Conservation (phyloP, 192 early-diverging fungal species). For the Podila epigama region DNA sequence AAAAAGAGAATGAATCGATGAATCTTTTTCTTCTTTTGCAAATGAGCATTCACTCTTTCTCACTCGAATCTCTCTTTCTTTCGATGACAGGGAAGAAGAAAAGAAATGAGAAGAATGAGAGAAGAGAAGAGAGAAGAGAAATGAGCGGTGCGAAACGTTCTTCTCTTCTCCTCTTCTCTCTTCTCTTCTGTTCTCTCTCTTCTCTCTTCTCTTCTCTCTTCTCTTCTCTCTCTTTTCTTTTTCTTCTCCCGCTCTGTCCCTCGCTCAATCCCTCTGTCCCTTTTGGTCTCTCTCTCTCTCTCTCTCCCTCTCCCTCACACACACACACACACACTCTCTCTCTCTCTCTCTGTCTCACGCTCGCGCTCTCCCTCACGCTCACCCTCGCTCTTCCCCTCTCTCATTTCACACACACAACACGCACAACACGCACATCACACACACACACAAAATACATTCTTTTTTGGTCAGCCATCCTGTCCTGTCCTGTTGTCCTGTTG, state of each 20-base stretch:
- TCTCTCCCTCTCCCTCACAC: background rate
- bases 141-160: no score
- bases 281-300: background rate
- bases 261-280: background rate
- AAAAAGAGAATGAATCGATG: no score
- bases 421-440: no score
- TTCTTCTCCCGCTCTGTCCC: background rate
- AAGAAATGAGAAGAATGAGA: background rate
- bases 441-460: no score
- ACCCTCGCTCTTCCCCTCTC: background rate
- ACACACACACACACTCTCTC: background rate
- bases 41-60: no score
- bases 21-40: no score
- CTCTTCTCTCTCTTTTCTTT: background rate
- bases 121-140: background rate
- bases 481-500: background rate
- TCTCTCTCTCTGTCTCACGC: background rate
- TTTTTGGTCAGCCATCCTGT: background rate
- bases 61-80: no score
- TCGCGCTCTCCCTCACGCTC: background rate
- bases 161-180: background rate
- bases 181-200: background rate
- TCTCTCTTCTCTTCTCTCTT: no score
- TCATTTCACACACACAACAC: background rate
- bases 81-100: no score